Percentiles rank a stretch among this genome's conserved stretches.
These are phyloP conservation scores for Syzygium grande DNA, from an alignment of 345 rosid genomes.

Conservation along the genomic window DNA sequence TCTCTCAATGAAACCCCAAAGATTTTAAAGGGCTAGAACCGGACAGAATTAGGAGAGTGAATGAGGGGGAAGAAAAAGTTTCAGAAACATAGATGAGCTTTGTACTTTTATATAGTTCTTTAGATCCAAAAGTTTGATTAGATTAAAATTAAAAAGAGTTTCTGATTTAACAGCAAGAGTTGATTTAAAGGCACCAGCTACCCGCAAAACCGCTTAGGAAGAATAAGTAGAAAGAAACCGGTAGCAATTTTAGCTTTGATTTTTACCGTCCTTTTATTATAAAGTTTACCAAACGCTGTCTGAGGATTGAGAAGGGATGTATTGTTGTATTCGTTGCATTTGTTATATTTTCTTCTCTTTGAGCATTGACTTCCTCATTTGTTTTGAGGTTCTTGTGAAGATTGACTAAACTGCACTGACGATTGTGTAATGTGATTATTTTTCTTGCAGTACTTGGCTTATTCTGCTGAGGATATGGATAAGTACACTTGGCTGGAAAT, in stretches of 20 bases:
- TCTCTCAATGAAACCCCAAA: not conserved
- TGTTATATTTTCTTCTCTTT: not conserved
- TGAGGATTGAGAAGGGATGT: not conserved
- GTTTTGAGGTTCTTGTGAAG: not conserved
- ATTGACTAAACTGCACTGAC: not conserved
- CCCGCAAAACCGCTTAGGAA: not conserved
- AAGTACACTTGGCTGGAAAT: not conserved
- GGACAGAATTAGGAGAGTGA: not conserved
- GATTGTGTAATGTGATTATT: not conserved
- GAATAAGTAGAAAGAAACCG: not conserved
- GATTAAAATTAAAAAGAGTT: not conserved
- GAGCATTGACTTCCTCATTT: not conserved
- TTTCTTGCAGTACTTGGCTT: not conserved
- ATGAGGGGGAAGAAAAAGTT: not conserved
- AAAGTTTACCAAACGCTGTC: not conserved
- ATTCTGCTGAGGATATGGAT: not conserved
- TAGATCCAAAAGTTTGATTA: not conserved
- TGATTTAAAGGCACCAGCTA: not conserved
- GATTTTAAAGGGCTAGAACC: not conserved
- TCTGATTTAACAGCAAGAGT: not conserved
- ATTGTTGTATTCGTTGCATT: not conserved
- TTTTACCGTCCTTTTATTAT: not conserved
- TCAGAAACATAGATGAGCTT: not conserved
- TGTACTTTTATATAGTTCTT: not conserved
- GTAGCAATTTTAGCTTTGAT: not conserved